phyloP scores from a whole-genome alignment of 1,284 basidiomycete genomes.

The Trichosporon sp. region DNA sequence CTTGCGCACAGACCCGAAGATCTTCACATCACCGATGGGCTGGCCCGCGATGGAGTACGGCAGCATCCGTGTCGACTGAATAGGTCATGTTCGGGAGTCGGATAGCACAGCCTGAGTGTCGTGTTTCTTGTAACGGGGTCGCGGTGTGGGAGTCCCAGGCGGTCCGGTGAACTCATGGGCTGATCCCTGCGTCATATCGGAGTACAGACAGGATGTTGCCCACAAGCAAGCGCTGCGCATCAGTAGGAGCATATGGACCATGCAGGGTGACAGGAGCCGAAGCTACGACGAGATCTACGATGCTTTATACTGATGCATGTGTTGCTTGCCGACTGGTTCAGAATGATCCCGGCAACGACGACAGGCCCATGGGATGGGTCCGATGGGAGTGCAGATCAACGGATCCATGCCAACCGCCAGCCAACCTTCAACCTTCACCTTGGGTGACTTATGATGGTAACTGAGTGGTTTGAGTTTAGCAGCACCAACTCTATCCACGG shows the following conservation, averaged over 20 bases:
- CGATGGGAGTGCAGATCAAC: background rate
- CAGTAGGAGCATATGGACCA: background rate
- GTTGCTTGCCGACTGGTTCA: slow-evolving; percentile 10
- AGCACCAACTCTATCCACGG: background rate
- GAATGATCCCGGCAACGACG: background rate
- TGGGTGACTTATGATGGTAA: slow-evolving; percentile 8
- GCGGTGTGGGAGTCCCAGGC: background rate
- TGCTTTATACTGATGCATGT: background rate
- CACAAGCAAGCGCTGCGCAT: background rate
- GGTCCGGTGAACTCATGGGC: background rate
- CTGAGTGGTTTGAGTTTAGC: slow-evolving; percentile 4
- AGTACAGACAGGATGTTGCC: too few species aligned
- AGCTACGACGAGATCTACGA: background rate
- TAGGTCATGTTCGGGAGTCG: slow-evolving; percentile 10
- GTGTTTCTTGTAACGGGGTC: background rate
- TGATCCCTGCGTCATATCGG: background rate
- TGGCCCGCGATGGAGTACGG: background rate
- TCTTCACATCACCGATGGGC: background rate
- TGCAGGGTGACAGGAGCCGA: background rate
- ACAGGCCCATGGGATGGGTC: background rate
- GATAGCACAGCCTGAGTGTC: background rate
- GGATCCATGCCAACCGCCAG: background rate
- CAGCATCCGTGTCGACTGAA: background rate
- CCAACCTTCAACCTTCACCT: slow-evolving; percentile 8
- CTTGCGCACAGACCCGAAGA: slow-evolving; percentile 4